phyloP scores from a whole-genome alignment of 23 red algal species.

The Cyanidium caldarium region DNA sequence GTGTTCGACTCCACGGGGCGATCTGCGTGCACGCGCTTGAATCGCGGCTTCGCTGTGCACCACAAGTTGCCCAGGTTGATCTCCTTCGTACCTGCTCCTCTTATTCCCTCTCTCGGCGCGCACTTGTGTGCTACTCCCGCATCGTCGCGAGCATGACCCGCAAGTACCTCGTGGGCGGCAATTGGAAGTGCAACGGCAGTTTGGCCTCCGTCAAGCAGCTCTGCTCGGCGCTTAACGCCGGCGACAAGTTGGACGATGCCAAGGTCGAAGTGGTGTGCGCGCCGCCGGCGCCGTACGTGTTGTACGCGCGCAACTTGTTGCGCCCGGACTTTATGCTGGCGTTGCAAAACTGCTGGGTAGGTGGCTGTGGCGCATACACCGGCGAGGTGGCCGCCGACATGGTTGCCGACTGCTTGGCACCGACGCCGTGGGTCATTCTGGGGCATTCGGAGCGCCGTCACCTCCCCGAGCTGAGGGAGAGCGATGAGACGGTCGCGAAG shows the following conservation, averaged over 20 bases:
- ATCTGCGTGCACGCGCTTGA: too few species aligned
- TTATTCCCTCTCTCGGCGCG: too few species aligned
- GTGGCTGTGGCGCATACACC: slow-evolving; percentile 61
- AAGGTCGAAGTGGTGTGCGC: slow-evolving; percentile 59
- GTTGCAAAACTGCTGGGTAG: slow-evolving; percentile 55
- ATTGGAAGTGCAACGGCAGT: slow-evolving; percentile 95
- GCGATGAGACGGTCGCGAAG: slow-evolving; percentile 43
- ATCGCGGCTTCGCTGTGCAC: too few species aligned
- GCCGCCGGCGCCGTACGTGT: slow-evolving; percentile 46
- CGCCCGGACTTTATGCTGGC: slow-evolving; percentile 40
- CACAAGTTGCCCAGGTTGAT: too few species aligned
- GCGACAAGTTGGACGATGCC: slow-evolving; percentile 29
- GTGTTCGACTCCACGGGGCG: too few species aligned
- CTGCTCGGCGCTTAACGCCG: slow-evolving; percentile 29
- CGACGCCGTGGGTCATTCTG: slow-evolving; percentile 44
- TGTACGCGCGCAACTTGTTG: slow-evolving; percentile 22
- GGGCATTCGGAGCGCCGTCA: slow-evolving; percentile 76
- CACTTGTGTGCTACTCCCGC: too few species aligned
- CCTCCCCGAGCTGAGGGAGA: slow-evolving; percentile 29
- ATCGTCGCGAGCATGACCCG: slow-evolving; percentile 49
- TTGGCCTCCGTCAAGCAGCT: slow-evolving; percentile 36
- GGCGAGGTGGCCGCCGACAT: slow-evolving; percentile 81
- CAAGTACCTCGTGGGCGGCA: slow-evolving; percentile 78
- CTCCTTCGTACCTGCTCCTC: too few species aligned
- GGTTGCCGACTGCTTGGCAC: slow-evolving; percentile 39